Conservation (phyloP, 2,329 filamentous ascomycete genomes). For the Diaporthe nobilis region DNA sequence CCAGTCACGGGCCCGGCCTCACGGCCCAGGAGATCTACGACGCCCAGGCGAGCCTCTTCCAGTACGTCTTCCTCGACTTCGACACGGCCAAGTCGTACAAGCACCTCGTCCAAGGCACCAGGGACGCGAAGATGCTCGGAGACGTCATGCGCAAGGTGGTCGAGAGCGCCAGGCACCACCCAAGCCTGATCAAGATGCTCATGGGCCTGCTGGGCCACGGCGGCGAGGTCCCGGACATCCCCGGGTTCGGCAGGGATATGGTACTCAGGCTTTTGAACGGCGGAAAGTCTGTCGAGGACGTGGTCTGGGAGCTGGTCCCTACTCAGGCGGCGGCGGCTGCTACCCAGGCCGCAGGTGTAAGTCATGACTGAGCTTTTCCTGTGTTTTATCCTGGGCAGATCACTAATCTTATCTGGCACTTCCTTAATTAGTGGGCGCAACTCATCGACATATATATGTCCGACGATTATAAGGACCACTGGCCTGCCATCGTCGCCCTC, state of each 20-base stretch:
- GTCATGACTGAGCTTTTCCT: not conserved
- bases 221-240: not conserved
- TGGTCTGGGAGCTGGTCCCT: slow-evolving; percentile 5
- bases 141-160: not conserved
- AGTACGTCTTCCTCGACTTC: slow-evolving; percentile 13
- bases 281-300: not conserved
- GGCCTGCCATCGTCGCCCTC: not conserved
- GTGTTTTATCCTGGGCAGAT: not conserved
- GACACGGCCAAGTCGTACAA: slow-evolving; percentile 12
- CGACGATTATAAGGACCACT: slow-evolving; percentile 2
- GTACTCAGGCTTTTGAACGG: not conserved
- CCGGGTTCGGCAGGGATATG: slow-evolving; percentile 2
- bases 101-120: not conserved
- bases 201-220: not conserved
- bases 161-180: slow-evolving; percentile 3
- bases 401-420: not conserved
- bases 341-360: slow-evolving; percentile 1
- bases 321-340: slow-evolving; percentile 2
- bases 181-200: slow-evolving; percentile 9
- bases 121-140: not conserved
- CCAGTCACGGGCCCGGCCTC: not conserved
- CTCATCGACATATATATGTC: slow-evolving; percentile 11
- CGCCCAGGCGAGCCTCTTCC: not conserved
- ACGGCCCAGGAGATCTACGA: slow-evolving; percentile 4
- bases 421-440: not conserved